Percentiles rank a stretch among this genome's conserved stretches.
phyloP scores from a whole-genome alignment of 805 yeast species.

The Starmera pachycereana region DNA sequence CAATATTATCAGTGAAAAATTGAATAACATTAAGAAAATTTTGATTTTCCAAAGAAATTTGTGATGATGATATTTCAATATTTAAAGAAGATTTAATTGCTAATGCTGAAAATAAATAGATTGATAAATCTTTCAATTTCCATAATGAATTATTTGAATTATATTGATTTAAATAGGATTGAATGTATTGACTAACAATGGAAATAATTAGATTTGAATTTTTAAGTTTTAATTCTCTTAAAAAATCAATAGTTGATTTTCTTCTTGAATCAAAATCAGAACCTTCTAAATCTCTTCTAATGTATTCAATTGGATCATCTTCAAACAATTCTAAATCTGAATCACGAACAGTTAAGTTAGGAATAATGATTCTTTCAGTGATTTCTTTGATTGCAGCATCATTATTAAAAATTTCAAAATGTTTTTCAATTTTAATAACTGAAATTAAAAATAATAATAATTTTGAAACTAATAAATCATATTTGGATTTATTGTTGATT shows the following conservation, averaged over 20 bases:
- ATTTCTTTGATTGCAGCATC: slow-evolving; percentile 62
- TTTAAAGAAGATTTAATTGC: slow-evolving; percentile 72
- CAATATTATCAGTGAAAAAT: slow-evolving; percentile 74
- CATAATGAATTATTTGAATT: slow-evolving; percentile 43
- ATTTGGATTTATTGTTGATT: slow-evolving; percentile 61
- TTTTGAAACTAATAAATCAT: slow-evolving; percentile 75
- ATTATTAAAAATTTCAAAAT: slow-evolving; percentile 51
- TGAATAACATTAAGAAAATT: slow-evolving; percentile 69
- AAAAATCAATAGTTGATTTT: slow-evolving; percentile 85
- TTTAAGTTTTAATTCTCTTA: slow-evolving; percentile 74
- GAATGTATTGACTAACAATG: slow-evolving; percentile 64
- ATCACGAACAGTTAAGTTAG: slow-evolving; percentile 78
- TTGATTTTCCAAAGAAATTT: slow-evolving; percentile 79
- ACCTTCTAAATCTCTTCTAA: slow-evolving; percentile 90
- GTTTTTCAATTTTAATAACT: slow-evolving; percentile 61
- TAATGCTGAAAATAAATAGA: slow-evolving; percentile 75
- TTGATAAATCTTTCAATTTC: slow-evolving; percentile 82
- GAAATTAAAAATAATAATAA: slow-evolving; percentile 76
- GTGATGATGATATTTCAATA: slow-evolving; percentile 32
- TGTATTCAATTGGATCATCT: slow-evolving; percentile 92
- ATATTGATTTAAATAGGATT: slow-evolving; percentile 49
- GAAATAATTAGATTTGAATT: slow-evolving; percentile 67
- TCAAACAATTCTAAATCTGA: slow-evolving; percentile 89
- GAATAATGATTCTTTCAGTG: slow-evolving; percentile 75
- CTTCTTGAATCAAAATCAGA: slow-evolving; percentile 89